Base-by-base conservation (phyloP, 139 green algal genomes). In the Ettlia oleoabundans region DNA sequence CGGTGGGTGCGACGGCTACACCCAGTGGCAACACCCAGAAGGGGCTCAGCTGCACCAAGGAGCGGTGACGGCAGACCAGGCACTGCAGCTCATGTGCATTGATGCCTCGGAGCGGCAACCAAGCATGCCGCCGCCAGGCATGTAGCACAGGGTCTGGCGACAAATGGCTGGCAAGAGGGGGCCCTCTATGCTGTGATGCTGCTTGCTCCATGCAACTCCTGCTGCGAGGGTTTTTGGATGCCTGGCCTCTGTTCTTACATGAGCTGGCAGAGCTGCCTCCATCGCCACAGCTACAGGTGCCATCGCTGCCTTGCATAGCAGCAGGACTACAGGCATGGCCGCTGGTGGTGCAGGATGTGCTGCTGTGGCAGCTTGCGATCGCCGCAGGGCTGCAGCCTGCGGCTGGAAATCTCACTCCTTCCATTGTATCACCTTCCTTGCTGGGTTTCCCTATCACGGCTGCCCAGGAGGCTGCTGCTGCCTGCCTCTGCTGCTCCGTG, bases 21-120 rank as follows among this genome's bases (percentile, higher is more conserved):
- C 65, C 43, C 35, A 85, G 80, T 10, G 80, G 65, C 41, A 85
- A 70, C 69, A 75, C 32, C 42, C 30, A 35, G 35, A 81, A 81
- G 26, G 80, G 80, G 0, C 53, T 67, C 30, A 81, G 32, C 80
- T 85, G 70, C 47, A 68, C 26, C 7, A 15, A 22, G 18, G 43
- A 71, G 41, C 55, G 61, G 58, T 73, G 72, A 9, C 70, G 42
- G 61, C 80, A 85, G 40, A 41, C 33, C 42, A 76, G 24, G 80
- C 80, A 85, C 42, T 55, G 41, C 62, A 85, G 30, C 78, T 87
- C 53, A 5, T 22, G 0, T 7, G 69, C 74, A 18, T 30, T 62
- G 55, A n/a, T 58, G 55, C 74, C 74, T 4, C 65, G 55, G 37
- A 70, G 58, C 38, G 74, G 74, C 53, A 81, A 35, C 52, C 8